A percentile compares a stretch with the other conserved stretches of the same genome.
These are phyloP conservation scores for Thalassiosira delicatula DNA, from an alignment of 352 stramenopile genomes.

Conservation along the genomic window DNA sequence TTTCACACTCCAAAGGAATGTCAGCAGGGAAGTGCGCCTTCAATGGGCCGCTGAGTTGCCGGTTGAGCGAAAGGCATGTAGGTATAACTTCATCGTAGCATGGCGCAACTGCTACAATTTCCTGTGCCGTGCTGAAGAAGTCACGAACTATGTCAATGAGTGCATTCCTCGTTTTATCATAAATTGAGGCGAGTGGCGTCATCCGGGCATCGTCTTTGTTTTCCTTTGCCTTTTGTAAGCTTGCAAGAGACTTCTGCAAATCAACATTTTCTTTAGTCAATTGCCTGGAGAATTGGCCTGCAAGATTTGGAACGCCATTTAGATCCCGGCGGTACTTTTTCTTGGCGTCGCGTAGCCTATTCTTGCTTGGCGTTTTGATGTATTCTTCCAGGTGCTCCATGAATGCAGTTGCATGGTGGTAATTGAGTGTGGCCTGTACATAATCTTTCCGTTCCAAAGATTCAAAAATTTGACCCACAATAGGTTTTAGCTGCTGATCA, in stretches of 20 bases:
- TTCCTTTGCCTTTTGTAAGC: slow-evolving; percentile 40
- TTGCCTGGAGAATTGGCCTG: slow-evolving; percentile 28
- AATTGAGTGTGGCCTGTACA: background rate
- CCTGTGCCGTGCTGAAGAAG: slow-evolving; percentile 1
- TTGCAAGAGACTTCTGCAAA: slow-evolving; percentile 30
- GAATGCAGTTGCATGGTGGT: slow-evolving; percentile 13
- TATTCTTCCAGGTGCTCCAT: slow-evolving; percentile 1
- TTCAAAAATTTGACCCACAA: slow-evolving; percentile 9
- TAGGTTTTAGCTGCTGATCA: background rate
- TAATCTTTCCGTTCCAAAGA: slow-evolving; percentile 31
- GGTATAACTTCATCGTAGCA: slow-evolving; percentile 66
- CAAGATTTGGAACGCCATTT: slow-evolving; percentile 8
- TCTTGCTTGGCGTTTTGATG: slow-evolving; percentile 6
- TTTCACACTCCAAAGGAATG: slow-evolving; percentile 31
- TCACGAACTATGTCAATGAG: slow-evolving; percentile 23
- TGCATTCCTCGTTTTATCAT: slow-evolving; percentile 15
- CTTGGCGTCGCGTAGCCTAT: background rate
- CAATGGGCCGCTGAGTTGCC: slow-evolving; percentile 46
- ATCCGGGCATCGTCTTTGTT: slow-evolving; percentile 1
- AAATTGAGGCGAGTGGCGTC: slow-evolving; percentile 12
- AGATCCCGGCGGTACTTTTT: background rate
- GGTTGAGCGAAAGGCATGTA: slow-evolving; percentile 35
- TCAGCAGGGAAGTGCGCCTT: slow-evolving; percentile 42
- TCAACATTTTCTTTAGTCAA: slow-evolving; percentile 8
- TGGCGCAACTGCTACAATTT: slow-evolving; percentile 21